These are phyloP conservation scores for Kodamaea jinghongensis DNA, from an alignment of 805 yeast species.

Conservation along the genomic window DNA sequence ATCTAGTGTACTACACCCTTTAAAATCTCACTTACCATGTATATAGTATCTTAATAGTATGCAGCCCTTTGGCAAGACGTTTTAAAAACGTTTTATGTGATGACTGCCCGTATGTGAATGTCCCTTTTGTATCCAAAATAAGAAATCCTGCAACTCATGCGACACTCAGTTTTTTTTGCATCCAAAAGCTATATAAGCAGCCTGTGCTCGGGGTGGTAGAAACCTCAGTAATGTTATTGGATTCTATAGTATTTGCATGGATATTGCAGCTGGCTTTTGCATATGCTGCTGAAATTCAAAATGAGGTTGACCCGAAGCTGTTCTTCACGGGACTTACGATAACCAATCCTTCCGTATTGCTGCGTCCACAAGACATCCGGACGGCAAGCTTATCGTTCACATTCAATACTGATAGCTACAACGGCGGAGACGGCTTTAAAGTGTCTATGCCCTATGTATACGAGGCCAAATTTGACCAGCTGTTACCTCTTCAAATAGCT, in stretches of 20 bases:
- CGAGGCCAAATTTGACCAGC: slow-evolving; percentile 13
- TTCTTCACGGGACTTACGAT: slow-evolving; percentile 7
- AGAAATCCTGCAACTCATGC: slow-evolving; percentile 5
- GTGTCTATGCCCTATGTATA: slow-evolving; percentile 16
- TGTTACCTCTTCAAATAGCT: slow-evolving; percentile 7
- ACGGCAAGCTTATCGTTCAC: slow-evolving; percentile 16
- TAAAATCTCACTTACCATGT: too few species aligned
- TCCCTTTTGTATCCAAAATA: slow-evolving; percentile 4
- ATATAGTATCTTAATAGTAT: too few species aligned
- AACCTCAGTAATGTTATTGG: not conserved
- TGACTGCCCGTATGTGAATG: not conserved
- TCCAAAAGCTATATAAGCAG: not conserved
- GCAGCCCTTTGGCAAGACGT: too few species aligned
- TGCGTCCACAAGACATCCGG: slow-evolving; percentile 18
- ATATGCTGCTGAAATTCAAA: slow-evolving; percentile 7
- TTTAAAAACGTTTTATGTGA: too few species aligned
- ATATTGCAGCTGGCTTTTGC: slow-evolving; percentile 6
- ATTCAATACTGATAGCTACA: slow-evolving; percentile 5
- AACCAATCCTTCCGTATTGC: slow-evolving; percentile 7
- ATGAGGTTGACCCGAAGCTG: slow-evolving; percentile 4
- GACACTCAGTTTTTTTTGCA: not conserved
- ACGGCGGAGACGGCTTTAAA: slow-evolving; percentile 12
- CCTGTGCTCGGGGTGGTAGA: not conserved
- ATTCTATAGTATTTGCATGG: not conserved
- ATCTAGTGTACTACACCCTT: too few species aligned